Base-by-base conservation (phyloP, 345 rosid genomes). In the Raphanus sativus region DNA sequence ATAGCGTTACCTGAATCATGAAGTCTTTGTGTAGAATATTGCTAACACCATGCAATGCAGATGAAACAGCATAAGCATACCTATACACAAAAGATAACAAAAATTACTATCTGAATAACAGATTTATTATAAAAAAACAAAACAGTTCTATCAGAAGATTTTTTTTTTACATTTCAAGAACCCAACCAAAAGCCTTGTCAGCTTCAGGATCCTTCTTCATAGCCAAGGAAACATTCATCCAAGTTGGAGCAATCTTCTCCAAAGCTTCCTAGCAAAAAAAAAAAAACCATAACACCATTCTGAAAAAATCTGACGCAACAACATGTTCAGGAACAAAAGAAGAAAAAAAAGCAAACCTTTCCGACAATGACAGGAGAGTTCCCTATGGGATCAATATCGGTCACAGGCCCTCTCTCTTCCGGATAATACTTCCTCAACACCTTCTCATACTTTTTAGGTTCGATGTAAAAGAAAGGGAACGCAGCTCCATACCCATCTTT, bases 1-100 rank as follows among this genome's bases (percentile, higher is more conserved):
- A n/a, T n/a, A n/a, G n/a, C n/a, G n/a, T n/a, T n/a, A 93, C 99
- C 99, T 93, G 98, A 86, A 95, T 81, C 99, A 95, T 95, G 89
- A 93, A 93, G 83, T 91, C 93, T 83, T 95, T 93, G 78, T 79
- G 86, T 75, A 93, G 82, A 76, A 90, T 86, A 84, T 95, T 95
- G 63, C 92, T 83, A 59, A 96, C 95, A 66, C 92, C 98, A 73
- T 93, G 94, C 60, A 96, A 54, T 29, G 99, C 99, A 81, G 97
- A 96, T 36, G 99, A 78, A 25, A 90, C 96, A 67, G 98, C 99
- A 86, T 96, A 96, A 29, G 92, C 99, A 77, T 96, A 96, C 99
- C 99, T 96, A 79, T 11, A 75, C 75, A 80, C 68, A 74, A 79
- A 54, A 62, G 13, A 36, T 45, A 73, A 77, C 28, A 16, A 63